phyloP scores from a whole-genome alignment of 1,284 basidiomycete genomes.

The Macrocystidia cucumis region DNA sequence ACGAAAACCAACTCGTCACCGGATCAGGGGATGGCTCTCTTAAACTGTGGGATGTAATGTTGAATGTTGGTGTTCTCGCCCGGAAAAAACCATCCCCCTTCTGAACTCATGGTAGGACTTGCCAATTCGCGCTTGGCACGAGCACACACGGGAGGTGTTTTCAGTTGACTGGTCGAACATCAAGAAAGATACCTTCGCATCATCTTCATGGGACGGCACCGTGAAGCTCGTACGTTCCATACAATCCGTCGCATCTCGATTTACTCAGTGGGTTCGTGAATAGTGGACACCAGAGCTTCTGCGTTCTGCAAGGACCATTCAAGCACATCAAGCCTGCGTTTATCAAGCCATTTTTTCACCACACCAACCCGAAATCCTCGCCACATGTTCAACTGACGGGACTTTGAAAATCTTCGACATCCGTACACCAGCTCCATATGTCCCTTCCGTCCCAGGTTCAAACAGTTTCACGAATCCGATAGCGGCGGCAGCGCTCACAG shows the following conservation, averaged over 20 bases:
- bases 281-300: slow-evolving; percentile 86
- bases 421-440: slow-evolving; percentile 39
- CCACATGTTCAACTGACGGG: slow-evolving; percentile 83
- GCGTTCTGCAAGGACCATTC: slow-evolving; percentile 73
- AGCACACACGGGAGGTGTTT: slow-evolving; percentile 90
- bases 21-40: slow-evolving; percentile 90
- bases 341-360: slow-evolving; percentile 92
- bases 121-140: slow-evolving; percentile 89
- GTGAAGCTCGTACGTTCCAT: slow-evolving; percentile 78
- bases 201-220: slow-evolving; percentile 88
- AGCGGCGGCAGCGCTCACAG: slow-evolving; percentile 56
- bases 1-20: slow-evolving; percentile 91
- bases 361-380: slow-evolving; percentile 75
- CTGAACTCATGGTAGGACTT: slow-evolving; percentile 50
- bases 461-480: slow-evolving; percentile 58
- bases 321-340: slow-evolving; percentile 78
- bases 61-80: slow-evolving; percentile 55
- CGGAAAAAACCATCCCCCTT: slow-evolving; percentile 7
- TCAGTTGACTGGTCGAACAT: slow-evolving; percentile 97
- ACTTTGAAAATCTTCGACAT: slow-evolving; percentile 78
- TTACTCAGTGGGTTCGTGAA: slow-evolving; percentile 5
- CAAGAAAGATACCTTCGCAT: slow-evolving; percentile 85
- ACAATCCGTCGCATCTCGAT: neutral
- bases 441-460: slow-evolving; percentile 27
- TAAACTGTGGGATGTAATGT: slow-evolving; percentile 85